Base-by-base conservation (phyloP, 805 yeast genomes). In the Metschnikowia reukaufii region DNA sequence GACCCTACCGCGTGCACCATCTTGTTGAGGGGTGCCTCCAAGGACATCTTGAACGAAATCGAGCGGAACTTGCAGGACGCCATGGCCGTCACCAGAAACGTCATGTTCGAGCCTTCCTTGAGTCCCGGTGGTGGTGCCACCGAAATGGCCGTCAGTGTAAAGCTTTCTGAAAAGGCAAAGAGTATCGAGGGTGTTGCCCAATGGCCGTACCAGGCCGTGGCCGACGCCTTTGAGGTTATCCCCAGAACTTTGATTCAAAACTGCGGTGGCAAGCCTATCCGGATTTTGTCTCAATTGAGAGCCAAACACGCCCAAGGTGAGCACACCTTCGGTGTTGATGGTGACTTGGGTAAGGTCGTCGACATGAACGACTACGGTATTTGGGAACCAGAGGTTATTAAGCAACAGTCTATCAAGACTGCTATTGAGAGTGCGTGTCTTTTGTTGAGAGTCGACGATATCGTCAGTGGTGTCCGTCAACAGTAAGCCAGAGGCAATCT, bases 41-140 rank as follows among this genome's bases (percentile, higher is more conserved):
- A 94, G 72, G 99, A 94, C 66, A 91, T 94, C 45, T 74, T 94
- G 57, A 91, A 90, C 68, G 99, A 94, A 76, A 83, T 94, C 61
- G 99, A 94, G 64, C 84, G 99, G 65, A 94, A 94, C 66, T 77
- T 94, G 64, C 97, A 94, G 65, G 99, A 94, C 69, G 99, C 99
- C 37, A 87, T 94, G 96, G 92, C 97, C 3, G 99, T 94, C 38
- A 84, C 98, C 16, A 82, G 97, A 67, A 94, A 94, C 63, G 97
- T 94, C 30, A 79, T 89, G 77, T 83, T 92, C 58, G 96, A 92
- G 66, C 99, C 99, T 43, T 82, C 91, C 35, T 78, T 94, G 63
- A 79, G 96, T 2, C 99, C 99, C 41, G 99, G 99, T 60, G 99
- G 99, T 51, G 99, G 99, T 60, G 99, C 99, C 44, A 92, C 97